Evolutionary conservation across 352 stramenopile species (phyloP).

Genomic region (Lagenidium sp.): DNA sequence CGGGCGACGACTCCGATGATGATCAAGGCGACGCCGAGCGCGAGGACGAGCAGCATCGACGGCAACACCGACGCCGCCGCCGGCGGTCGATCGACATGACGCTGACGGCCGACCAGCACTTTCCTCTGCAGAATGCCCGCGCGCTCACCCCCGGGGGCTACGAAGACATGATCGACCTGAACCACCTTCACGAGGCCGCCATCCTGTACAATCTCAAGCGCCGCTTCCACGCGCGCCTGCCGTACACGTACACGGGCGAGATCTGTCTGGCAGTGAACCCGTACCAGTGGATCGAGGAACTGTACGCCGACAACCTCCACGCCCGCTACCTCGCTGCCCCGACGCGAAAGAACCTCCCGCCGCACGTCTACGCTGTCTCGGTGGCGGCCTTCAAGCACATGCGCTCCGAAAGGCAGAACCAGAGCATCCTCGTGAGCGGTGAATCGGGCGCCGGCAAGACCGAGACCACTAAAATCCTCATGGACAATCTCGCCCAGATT

Average conservation of each 20-base stretch:
- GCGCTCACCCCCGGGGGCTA: conserved; percentile 14
- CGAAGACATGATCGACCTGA: conserved; percentile 79
- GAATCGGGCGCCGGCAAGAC: conserved; percentile 90
- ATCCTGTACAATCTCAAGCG: conserved; percentile 86
- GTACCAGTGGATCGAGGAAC: conserved; percentile 85
- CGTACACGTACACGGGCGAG: conserved; percentile 95
- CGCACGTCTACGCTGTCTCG: conserved; percentile 64
- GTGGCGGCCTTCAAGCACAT: conserved; percentile 65
- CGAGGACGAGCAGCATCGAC: conserved; percentile 5
- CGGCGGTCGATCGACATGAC: conserved; percentile 32
- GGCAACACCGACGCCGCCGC: conserved; percentile 14
- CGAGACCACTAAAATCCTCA: conserved; percentile 91
- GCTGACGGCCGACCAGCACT: conserved; percentile 19
- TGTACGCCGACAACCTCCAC: conserved; percentile 66
- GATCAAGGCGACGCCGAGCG: conserved; percentile 3
- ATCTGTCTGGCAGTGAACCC: conserved; percentile 97
- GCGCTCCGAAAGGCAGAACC: conserved; percentile 42
- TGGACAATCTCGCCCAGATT: conserved; percentile 80
- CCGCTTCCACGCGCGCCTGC: conserved; percentile 65
- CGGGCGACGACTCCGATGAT: conserved; percentile 15
- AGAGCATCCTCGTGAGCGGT: conserved; percentile 82
- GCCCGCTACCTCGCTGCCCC: conserved; percentile 45
- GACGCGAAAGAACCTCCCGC: conserved; percentile 39
- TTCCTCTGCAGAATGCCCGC: conserved; percentile 59
- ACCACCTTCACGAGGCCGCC: conserved; percentile 85